Evolutionary conservation across 2,329 filamentous ascomycete species (phyloP).

Genomic region (Penicillium paneum): DNA sequence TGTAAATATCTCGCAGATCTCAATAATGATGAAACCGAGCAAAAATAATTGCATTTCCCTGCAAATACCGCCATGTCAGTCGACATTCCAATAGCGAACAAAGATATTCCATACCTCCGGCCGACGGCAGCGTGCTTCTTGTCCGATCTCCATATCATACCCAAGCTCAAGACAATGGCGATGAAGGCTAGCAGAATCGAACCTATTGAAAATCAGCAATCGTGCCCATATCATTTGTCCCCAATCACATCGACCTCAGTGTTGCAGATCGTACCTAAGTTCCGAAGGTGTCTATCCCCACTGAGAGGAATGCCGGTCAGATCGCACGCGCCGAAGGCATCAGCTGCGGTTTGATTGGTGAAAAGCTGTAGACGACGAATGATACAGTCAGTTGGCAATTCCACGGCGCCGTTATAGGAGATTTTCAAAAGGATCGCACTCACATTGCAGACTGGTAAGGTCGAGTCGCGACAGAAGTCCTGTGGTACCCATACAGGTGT

Average conservation of each 20-base stretch:
- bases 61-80: constrained; percentile 17
- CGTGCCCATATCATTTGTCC: not conserved
- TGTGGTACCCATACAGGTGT: constrained; percentile 40
- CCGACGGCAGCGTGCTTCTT: constrained; percentile 91
- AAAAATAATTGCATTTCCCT: constrained; percentile 98
- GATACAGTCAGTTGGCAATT: constrained; percentile 16
- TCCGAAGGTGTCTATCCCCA: constrained; percentile 66
- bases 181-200: constrained; percentile 79
- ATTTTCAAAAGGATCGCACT: constrained; percentile 35
- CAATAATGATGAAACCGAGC: constrained; percentile 76
- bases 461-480: constrained; percentile 81
- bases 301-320: constrained; percentile 72
- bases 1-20: constrained; percentile 95
- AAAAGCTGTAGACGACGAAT: constrained; percentile 57
- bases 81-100: not conserved
- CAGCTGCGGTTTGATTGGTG: constrained; percentile 57
- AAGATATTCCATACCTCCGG: constrained; percentile 62
- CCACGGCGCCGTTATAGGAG: not conserved
- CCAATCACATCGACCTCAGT: not conserved
- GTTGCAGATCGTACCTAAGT: constrained; percentile 63
- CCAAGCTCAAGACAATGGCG: constrained; percentile 65
- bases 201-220: constrained; percentile 50
- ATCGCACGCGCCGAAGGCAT: constrained; percentile 66
- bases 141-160: constrained; percentile 76
- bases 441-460: constrained; percentile 81